Evolutionary conservation across 257 asterid genomes (phyloP), one percentile per base, ranked within the genome.

Genomic region (Fraxinus excelsior): DNA sequence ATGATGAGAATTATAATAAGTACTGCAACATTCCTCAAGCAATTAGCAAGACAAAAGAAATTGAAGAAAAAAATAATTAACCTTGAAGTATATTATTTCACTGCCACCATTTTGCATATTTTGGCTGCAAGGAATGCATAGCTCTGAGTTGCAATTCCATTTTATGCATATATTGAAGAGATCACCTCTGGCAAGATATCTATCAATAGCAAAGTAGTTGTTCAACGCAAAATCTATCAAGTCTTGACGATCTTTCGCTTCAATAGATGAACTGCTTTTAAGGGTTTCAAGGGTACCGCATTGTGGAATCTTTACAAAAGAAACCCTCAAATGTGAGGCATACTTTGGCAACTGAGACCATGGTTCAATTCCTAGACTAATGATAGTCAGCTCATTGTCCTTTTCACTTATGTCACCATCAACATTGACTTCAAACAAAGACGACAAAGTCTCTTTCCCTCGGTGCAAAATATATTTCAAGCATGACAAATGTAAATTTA

Each of bases 291-390:
- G 92, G 75, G 85, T 85, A 51, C 88, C 96, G 74, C 97, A 93
- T 80, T 89, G 91, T 6, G 99, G 99, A 82, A 93, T 85, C 88
- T 94, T 93, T 80, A 95, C 98, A 82, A 93, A 93, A 72, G 97
- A 86, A 72, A 79, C 94, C 88, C 99, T 87, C 80, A 95, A 83
- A 86, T 95, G 99, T 46, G 97, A 90, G 77, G 98, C 98, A 81
- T 86, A 89, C 81, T 84, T 90, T 23, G 96, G 98, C 70, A 85
- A 79, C 86, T 86, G 88, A 25, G 60, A 74, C 82, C 84, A 89
- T 68, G 99, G 90, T 86, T 87, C 83, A 80, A 93, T 79, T 79
- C 80, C 86, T 75, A 95, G 70, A 78, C 60, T 77, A 81, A 93
- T 73, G 71, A 72, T 65, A 64, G 84, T 70, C 7, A 74, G 74